Conservation (phyloP, 1,284 basidiomycete species). For the Sphaerobolus stellatus region DNA sequence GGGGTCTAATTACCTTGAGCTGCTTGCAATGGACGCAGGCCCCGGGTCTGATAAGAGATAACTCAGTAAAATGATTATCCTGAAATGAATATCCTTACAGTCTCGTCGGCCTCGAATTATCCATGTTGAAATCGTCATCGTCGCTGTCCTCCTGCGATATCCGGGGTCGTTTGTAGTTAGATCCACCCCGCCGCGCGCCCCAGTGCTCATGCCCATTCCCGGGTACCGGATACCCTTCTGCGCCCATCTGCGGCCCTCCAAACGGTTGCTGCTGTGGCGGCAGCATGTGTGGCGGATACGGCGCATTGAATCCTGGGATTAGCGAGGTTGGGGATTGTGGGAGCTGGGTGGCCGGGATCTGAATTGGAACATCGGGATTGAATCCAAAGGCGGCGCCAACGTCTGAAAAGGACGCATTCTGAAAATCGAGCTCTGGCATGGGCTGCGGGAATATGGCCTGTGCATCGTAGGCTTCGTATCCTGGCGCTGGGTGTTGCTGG, state of each 20-base stretch:
- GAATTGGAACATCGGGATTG: constrained; percentile 11
- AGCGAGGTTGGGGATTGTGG: constrained; percentile 1
- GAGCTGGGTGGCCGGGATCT: constrained; percentile 4
- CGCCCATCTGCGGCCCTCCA: background rate
- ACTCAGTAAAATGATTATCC: too few relatives aligned
- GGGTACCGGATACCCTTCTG: constrained; percentile 18
- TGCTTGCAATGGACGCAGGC: constrained; percentile 73
- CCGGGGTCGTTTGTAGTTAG: too few relatives aligned
- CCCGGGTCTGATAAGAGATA: constrained; percentile 37
- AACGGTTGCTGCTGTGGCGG: background rate
- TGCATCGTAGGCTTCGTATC: background rate
- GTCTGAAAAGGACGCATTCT: constrained; percentile 5
- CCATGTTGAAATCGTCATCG: constrained; percentile 31
- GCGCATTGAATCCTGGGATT: background rate
- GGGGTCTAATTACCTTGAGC: constrained; percentile 63
- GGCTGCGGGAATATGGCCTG: background rate
- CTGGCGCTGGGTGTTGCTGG: background rate
- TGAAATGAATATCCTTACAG: too few relatives aligned
- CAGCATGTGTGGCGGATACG: background rate
- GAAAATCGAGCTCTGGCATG: too few relatives aligned
- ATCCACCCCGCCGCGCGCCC: too few relatives aligned
- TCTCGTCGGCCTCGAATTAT: constrained; percentile 19
- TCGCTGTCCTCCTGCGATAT: constrained; percentile 49
- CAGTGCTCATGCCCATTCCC: too few relatives aligned
- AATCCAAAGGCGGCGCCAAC: constrained; percentile 12